These are phyloP conservation scores for Xylariomycetidae sp. DNA, from an alignment of 2,329 filamentous ascomycete genomes.

Conservation along the genomic window DNA sequence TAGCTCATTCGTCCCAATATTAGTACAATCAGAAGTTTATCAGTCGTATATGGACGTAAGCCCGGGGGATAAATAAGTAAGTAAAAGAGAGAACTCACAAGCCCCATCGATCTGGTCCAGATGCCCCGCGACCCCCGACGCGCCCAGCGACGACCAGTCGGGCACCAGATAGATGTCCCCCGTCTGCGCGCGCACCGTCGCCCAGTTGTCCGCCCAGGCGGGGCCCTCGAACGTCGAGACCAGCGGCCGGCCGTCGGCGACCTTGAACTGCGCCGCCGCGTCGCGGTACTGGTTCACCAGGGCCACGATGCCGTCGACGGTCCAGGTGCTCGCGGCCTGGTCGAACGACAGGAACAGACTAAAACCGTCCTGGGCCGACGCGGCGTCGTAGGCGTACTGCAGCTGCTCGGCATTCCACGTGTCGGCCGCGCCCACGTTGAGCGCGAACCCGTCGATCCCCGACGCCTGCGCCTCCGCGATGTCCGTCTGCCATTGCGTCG, in stretches of 20 bases:
- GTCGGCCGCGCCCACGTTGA: conserved; percentile 21
- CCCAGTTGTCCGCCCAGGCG: conserved; percentile 37
- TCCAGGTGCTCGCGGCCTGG: conserved; percentile 25
- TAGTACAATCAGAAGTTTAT: not conserved
- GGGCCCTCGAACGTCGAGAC: conserved; percentile 51
- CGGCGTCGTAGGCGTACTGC: conserved; percentile 28
- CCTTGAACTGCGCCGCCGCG: conserved; percentile 34
- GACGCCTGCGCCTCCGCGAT: conserved; percentile 20
- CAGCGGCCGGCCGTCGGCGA: conserved; percentile 35
- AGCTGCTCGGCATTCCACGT: conserved; percentile 20
- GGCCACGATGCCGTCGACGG: conserved; percentile 17
- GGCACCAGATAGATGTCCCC: conserved; percentile 39
- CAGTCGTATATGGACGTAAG: not conserved
- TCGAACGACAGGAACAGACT: conserved; percentile 33
- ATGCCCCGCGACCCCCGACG: conserved; percentile 21
- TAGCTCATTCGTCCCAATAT: conserved; percentile 14
- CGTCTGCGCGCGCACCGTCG: conserved; percentile 30
- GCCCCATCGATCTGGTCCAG: conserved; percentile 24
- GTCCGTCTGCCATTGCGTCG: conserved; percentile 21
- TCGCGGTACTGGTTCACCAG: conserved; percentile 33
- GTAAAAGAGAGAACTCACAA: conserved; percentile 17
- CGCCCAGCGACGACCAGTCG: conserved; percentile 41
- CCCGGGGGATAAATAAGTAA: no score
- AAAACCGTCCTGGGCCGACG: conserved; percentile 24
- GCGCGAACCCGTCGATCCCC: conserved; percentile 24